Conservation (phyloP, 495 filamentous ascomycete species). For the Podospora pseudoanserina region DNA sequence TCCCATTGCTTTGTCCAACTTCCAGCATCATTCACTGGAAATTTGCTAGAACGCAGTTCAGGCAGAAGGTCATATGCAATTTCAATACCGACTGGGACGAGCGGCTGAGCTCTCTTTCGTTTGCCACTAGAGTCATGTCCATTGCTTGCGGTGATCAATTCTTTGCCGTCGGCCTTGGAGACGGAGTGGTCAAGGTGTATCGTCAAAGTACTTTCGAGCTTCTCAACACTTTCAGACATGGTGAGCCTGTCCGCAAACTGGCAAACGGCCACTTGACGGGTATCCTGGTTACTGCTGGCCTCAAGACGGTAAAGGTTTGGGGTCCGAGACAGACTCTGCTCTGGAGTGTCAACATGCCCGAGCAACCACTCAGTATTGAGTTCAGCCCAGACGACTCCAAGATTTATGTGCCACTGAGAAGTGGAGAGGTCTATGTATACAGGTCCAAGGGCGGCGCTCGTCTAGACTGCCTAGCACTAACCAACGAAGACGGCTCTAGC, state of each 20-base stretch:
- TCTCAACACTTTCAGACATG: conserved; percentile 18
- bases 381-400: conserved; percentile 23
- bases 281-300: conserved; percentile 15
- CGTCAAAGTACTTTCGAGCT: conserved; percentile 20
- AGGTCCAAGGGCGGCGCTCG: conserved; percentile 15
- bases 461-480: conserved; percentile 13
- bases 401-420: conserved; percentile 18
- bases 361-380: conserved; percentile 18
- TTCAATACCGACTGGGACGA: conserved; percentile 27
- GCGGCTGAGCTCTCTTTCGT: conserved; percentile 17
- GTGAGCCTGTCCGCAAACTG: conserved; percentile 20
- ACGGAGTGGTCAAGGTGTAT: conserved; percentile 21
- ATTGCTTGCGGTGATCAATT: conserved; percentile 20
- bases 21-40: conserved; percentile 20
- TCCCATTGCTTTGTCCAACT: conserved; percentile 22
- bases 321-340: conserved; percentile 13
- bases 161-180: conserved; percentile 20
- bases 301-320: conserved; percentile 21
- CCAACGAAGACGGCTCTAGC: conserved; percentile 12
- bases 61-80: conserved; percentile 19
- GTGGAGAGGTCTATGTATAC: conserved; percentile 17
- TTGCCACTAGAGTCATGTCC: conserved; percentile 14
- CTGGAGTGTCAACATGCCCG: conserved; percentile 18
- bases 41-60: conserved; percentile 16
- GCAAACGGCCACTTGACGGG: conserved; percentile 13